Conservation (phyloP, 192 early-diverging fungal species). For the Irineochytrium annulatum region DNA sequence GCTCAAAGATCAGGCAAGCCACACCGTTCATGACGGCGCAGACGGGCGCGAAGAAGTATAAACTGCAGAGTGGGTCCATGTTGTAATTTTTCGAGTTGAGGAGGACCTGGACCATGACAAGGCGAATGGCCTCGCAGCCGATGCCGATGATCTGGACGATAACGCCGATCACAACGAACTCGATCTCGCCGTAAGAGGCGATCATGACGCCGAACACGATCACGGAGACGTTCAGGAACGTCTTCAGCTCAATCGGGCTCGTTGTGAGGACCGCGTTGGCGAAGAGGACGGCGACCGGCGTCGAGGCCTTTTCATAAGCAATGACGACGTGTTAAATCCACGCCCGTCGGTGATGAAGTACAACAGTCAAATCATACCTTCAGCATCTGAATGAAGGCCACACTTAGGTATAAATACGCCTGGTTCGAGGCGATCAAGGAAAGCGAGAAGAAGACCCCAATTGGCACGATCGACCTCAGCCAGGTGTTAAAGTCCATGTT, state of each 20-base stretch:
- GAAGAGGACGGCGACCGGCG: conserved; percentile 31
- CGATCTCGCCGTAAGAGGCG: conserved; percentile 30
- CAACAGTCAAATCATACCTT: no score
- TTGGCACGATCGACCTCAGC: conserved; percentile 34
- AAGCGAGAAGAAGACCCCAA: conserved; percentile 26
- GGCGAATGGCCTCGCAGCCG: conserved; percentile 21
- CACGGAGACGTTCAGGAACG: conserved; percentile 20
- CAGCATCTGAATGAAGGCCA: conserved; percentile 39
- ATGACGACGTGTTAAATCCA: no score
- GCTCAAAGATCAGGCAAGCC: conserved; percentile 24
- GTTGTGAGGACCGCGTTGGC: conserved; percentile 6
- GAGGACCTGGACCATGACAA: conserved; percentile 33
- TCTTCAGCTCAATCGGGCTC: conserved; percentile 1
- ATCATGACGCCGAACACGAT: conserved; percentile 32
- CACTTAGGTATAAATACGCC: conserved; percentile 36
- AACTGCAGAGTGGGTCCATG: conserved; percentile 29
- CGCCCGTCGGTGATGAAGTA: no score
- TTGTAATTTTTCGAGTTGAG: conserved; percentile 27
- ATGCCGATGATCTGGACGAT: conserved; percentile 24
- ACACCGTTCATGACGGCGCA: conserved; percentile 35
- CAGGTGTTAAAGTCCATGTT: conserved; percentile 60
- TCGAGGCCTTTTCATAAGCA: no score
- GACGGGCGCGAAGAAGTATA: conserved; percentile 38
- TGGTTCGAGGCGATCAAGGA: conserved; percentile 28
- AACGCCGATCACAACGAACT: conserved; percentile 26